Conservation (phyloP, 2,329 filamentous ascomycete genomes). For the Calonectria pteridis region DNA sequence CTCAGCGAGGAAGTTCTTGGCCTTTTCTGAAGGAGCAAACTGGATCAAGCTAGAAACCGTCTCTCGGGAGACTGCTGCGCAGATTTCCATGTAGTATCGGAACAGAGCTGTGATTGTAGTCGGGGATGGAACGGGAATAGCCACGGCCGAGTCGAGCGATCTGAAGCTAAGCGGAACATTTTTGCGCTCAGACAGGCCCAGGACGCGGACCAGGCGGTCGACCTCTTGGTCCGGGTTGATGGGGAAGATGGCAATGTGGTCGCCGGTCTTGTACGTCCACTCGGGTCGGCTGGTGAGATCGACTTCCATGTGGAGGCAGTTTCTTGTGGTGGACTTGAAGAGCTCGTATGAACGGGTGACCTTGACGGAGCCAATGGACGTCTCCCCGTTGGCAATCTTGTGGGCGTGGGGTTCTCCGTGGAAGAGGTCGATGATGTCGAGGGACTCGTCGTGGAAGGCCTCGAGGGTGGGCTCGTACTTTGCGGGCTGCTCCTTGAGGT, state of each 20-base stretch:
- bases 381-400: slow-evolving; percentile 34
- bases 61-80: slow-evolving; percentile 50
- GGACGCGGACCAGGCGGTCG: slow-evolving; percentile 41
- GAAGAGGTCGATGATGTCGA: slow-evolving; percentile 33
- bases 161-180: slow-evolving; percentile 36
- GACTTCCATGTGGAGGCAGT: slow-evolving; percentile 52
- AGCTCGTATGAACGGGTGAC: slow-evolving; percentile 33
- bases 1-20: slow-evolving; percentile 17
- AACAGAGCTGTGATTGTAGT: slow-evolving; percentile 54
- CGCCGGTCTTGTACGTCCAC: slow-evolving; percentile 51
- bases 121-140: slow-evolving; percentile 48
- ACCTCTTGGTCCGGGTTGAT: slow-evolving; percentile 49
- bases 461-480: slow-evolving; percentile 36
- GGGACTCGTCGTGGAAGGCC: slow-evolving; percentile 23
- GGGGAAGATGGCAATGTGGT: slow-evolving; percentile 53
- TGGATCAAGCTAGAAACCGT: slow-evolving; percentile 66
- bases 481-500: slow-evolving; percentile 38
- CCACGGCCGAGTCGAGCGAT: slow-evolving; percentile 26
- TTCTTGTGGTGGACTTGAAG: slow-evolving; percentile 37
- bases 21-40: slow-evolving; percentile 57
- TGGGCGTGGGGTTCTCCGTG: slow-evolving; percentile 30
- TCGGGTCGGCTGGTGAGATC: slow-evolving; percentile 43
- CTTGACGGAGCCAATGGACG: slow-evolving; percentile 22
- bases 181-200: slow-evolving; percentile 41
- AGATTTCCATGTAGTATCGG: slow-evolving; percentile 58